Evolutionary conservation across 192 early-diverging fungal genomes (phyloP).

Genomic region (Dissophora globulifera): DNA sequence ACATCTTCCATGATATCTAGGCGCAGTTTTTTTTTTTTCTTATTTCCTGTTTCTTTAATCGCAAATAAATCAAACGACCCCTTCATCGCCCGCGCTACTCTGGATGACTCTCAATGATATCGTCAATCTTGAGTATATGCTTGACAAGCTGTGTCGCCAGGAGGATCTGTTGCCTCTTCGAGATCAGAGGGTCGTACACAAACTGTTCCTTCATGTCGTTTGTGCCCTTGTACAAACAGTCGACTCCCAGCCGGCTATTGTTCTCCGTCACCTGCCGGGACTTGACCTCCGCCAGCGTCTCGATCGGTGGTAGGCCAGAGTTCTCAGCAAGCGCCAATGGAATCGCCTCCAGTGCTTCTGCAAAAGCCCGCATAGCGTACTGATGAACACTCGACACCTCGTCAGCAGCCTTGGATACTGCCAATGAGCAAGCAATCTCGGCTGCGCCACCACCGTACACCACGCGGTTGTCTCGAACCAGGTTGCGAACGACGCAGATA

Average conservation of each 20-base stretch:
- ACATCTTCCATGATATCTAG: no score
- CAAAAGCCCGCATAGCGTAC: conserved; percentile 99
- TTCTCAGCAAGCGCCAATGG: conserved; percentile 96
- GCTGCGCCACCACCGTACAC: conserved; percentile 99
- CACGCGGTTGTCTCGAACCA: conserved; percentile 96
- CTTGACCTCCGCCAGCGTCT: conserved; percentile 96
- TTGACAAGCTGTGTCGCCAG: conserved; percentile 99
- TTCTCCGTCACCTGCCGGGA: conserved; percentile 89
- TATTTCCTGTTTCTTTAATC: no score
- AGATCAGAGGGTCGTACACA: conserved; percentile 99
- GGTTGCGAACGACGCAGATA: conserved; percentile 98
- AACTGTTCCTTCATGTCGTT: conserved; percentile 98
- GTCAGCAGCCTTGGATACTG: conserved; percentile 92
- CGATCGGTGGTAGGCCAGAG: conserved; percentile 96
- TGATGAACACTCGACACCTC: conserved; percentile 85
- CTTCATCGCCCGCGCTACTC: no score
- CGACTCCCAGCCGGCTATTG: conserved; percentile 92
- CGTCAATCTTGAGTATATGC: conserved; percentile 98
- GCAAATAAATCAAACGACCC: no score
- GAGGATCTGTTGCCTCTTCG: conserved; percentile 98
- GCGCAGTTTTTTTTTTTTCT: no score
- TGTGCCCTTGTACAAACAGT: conserved; percentile 92
- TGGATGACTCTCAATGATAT: conserved; percentile 62
- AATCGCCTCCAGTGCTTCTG: conserved; percentile 93
- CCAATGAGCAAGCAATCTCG: conserved; percentile 95